Evolutionary conservation across 257 asterid species (phyloP).

Genomic region (Cordia subcordata): DNA sequence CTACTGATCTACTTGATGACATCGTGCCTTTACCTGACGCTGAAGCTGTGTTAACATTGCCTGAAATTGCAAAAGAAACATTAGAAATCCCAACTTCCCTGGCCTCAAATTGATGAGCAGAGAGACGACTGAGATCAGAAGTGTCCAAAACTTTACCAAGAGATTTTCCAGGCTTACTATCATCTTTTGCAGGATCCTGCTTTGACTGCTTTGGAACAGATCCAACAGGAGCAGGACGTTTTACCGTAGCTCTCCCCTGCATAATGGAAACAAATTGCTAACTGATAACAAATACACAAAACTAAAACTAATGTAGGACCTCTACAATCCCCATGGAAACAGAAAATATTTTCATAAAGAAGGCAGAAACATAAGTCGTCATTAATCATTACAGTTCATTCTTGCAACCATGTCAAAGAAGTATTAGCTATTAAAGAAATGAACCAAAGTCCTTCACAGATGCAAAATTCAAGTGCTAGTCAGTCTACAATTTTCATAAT

Average conservation of each 20-base stretch:
- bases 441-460: no score
- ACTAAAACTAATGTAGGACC: neutral
- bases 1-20: conserved; percentile 46
- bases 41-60: conserved; percentile 37
- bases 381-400: no score
- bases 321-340: neutral
- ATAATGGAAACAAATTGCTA: conserved; percentile 12
- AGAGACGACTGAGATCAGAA: conserved; percentile 30
- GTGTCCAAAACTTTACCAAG: conserved; percentile 47
- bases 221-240: conserved; percentile 55
- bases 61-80: conserved; percentile 44
- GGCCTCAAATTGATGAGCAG: conserved; percentile 23
- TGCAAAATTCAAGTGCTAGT: no score
- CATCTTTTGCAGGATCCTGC: conserved; percentile 68
- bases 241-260: conserved; percentile 60
- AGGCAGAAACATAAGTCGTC: no score
- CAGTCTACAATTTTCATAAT: no score
- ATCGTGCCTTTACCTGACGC: conserved; percentile 46
- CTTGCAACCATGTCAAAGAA: no score
- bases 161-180: conserved; percentile 57
- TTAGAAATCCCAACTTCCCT: conserved; percentile 32
- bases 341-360: no score
- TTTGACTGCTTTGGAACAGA: conserved; percentile 71
- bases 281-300: conserved; percentile 6
- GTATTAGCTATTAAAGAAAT: no score